Conservation (phyloP, 768 basidiomycete genomes). For the Dentipellis sp. region DNA sequence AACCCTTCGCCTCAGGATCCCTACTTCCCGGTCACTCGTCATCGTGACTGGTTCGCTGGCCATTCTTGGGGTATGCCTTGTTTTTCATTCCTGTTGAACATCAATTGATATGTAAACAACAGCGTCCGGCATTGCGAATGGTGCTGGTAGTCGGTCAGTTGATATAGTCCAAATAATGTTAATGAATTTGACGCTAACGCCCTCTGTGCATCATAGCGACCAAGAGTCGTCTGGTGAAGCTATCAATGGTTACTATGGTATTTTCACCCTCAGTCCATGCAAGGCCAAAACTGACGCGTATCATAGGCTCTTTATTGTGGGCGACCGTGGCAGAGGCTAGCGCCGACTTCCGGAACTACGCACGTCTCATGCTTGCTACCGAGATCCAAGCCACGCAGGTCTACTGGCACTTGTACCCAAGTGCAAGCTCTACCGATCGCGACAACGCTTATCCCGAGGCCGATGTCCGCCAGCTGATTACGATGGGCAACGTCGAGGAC, state of each 20-base stretch:
- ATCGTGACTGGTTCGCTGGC: constrained; percentile 28
- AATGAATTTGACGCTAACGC: too few relatives aligned
- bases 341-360: constrained; percentile 24
- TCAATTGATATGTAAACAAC: background rate
- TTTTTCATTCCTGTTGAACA: background rate
- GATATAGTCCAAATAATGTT: too few relatives aligned
- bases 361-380: constrained; percentile 25
- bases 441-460: constrained; percentile 28
- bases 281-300: background rate
- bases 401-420: constrained; percentile 29
- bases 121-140: constrained; percentile 28
- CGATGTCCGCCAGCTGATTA: constrained; percentile 21
- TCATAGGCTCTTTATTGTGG: constrained; percentile 20
- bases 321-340: constrained; percentile 17
- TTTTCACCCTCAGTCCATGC: background rate
- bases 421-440: constrained; percentile 20
- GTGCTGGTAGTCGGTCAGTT: constrained; percentile 15
- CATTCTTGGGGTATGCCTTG: constrained; percentile 25
- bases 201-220: constrained; percentile 13
- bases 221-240: constrained; percentile 27
- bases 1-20: constrained; percentile 25
- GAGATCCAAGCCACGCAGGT: constrained; percentile 26
- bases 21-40: constrained; percentile 23
- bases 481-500: constrained; percentile 28
- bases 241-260: constrained; percentile 27